phyloP scores from a whole-genome alignment of 78 protist species.

The Isochrysis galbana region DNA sequence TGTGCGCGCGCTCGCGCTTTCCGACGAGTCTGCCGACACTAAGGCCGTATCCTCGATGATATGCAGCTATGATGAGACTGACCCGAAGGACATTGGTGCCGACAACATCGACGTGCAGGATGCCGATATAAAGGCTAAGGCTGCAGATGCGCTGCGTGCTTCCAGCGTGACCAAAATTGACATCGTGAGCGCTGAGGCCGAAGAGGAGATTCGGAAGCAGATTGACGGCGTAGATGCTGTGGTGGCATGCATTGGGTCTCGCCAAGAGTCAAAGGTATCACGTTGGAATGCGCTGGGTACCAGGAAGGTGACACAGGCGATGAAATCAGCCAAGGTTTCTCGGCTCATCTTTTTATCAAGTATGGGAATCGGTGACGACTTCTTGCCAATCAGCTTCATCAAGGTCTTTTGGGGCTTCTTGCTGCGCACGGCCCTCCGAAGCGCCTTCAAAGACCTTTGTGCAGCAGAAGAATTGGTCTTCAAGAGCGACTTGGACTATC shows the following conservation, averaged over 20 bases:
- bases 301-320: background rate
- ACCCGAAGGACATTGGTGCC: background rate
- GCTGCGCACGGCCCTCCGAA: background rate
- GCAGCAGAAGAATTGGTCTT: background rate
- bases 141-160: no score
- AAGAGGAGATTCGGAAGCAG: background rate
- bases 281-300: background rate
- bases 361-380: conserved; percentile 2
- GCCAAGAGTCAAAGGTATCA: background rate
- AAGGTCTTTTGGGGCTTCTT: background rate
- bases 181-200: background rate
- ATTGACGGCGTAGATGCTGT: background rate
- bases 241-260: background rate
- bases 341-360: background rate
- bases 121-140: background rate
- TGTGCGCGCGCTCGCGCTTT: conserved; percentile 13
- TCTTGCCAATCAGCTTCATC: background rate
- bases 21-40: background rate
- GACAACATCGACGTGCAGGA: background rate
- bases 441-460: background rate
- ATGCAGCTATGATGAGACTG: background rate
- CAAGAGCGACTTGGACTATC: background rate
- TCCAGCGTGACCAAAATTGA: no score
- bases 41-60: no score
- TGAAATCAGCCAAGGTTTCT: background rate